Evolutionary conservation across 176 grass and related monocot genomes (phyloP).

Genomic region (Chrysopogon serrulatus): DNA sequence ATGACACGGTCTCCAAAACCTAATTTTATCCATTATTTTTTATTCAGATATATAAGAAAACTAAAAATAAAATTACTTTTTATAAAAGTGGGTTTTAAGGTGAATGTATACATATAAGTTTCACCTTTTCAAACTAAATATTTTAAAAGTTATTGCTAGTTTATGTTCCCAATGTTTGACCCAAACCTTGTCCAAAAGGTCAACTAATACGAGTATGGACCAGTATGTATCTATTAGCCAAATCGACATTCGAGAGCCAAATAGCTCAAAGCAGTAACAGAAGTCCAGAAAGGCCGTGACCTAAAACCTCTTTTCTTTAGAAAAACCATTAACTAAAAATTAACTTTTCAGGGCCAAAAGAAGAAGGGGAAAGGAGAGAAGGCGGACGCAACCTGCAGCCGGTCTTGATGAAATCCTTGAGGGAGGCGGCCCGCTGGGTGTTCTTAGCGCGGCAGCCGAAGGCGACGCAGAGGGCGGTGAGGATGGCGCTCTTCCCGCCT

Average conservation of each 20-base stretch:
- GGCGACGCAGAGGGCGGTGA: constrained; percentile 84
- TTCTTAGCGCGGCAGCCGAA: constrained; percentile 85
- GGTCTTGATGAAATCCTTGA: constrained; percentile 95
- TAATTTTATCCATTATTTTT: no score
- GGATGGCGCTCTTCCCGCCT: constrained; percentile 92
- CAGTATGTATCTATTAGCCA: neutral
- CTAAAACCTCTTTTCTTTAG: neutral
- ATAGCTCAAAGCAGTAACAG: neutral
- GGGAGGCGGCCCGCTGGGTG: constrained; percentile 67
- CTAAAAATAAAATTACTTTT: no score
- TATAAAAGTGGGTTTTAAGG: no score
- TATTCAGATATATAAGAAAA: no score
- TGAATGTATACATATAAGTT: no score
- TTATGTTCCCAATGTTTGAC: no score
- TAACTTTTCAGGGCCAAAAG: neutral
- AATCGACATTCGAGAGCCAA: neutral
- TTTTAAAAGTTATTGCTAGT: no score
- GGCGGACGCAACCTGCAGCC: constrained; percentile 61
- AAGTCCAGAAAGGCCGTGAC: neutral
- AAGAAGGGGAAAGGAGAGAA: neutral
- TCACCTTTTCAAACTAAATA: no score
- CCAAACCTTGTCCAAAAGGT: no score
- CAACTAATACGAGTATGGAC: no score
- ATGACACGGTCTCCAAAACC: no score
- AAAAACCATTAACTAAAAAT: neutral